Conservation (phyloP, 805 yeast genomes). For the Starmera caribaea region DNA sequence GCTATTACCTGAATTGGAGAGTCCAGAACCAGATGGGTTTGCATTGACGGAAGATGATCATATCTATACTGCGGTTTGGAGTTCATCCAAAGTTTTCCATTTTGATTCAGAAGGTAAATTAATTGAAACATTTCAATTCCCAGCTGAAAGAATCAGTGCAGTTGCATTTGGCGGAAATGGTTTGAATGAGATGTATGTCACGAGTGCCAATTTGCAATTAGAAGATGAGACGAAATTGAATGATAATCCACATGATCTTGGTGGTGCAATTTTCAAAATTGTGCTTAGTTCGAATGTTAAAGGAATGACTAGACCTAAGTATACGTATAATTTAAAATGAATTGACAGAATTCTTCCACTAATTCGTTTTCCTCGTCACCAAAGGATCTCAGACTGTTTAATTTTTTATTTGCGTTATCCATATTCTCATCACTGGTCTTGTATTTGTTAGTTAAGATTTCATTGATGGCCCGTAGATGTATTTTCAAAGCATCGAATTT, state of each 20-base stretch:
- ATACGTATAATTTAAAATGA: conserved; percentile 9
- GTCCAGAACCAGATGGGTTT: conserved; percentile 73
- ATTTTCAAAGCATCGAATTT: conserved; percentile 42
- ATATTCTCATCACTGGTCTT: conserved; percentile 45
- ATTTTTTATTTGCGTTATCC: conserved; percentile 51
- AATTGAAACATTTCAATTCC: conserved; percentile 40
- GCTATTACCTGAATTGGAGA: conserved; percentile 7
- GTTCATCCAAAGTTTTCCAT: conserved; percentile 42
- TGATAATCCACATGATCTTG: conserved; percentile 31
- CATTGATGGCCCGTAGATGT: conserved; percentile 41
- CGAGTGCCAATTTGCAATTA: conserved; percentile 45
- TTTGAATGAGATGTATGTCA: conserved; percentile 46
- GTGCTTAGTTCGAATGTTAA: conserved; percentile 35
- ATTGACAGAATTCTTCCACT: conserved; percentile 58
- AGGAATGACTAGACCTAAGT: conserved; percentile 18
- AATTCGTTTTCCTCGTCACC: conserved; percentile 60
- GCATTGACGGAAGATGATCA: conserved; percentile 38
- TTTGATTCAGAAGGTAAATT: conserved; percentile 36
- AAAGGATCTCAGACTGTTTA: conserved; percentile 48
- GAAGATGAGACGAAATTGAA: conserved; percentile 23
- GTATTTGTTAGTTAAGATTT: conserved; percentile 36
- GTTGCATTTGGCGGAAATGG: conserved; percentile 52
- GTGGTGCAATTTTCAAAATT: conserved; percentile 45
- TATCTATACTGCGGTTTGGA: conserved; percentile 55
- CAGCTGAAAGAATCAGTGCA: conserved; percentile 50